Evolutionary conservation across 2,329 filamentous ascomycete genomes (phyloP).

Genomic region (Orbilia blumenaviensis): DNA sequence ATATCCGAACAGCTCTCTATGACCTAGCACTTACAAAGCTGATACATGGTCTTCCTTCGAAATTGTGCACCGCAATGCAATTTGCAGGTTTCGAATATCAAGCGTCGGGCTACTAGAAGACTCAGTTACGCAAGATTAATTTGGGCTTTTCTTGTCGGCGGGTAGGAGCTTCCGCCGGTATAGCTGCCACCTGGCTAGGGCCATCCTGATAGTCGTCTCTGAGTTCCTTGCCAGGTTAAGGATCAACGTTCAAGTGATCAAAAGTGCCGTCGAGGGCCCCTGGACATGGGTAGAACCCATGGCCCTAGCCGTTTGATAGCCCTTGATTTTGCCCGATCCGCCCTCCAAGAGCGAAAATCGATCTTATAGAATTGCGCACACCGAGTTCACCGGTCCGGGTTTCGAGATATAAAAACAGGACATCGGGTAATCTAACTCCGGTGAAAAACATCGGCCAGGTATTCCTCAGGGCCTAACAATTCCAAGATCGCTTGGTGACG

Average conservation of each 20-base stretch:
- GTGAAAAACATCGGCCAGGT: background rate
- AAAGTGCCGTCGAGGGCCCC: conserved; percentile 17
- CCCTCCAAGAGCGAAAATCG: conserved; percentile 18
- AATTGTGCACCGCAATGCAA: background rate
- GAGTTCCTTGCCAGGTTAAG: conserved; percentile 3
- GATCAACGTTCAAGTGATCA: conserved; percentile 41
- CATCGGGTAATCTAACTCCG: conserved; percentile 20
- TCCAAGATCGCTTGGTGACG: background rate
- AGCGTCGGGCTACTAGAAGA: background rate
- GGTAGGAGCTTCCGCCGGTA: conserved; percentile 12
- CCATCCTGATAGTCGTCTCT: background rate
- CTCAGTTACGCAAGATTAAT: conserved; percentile 27
- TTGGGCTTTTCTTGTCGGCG: conserved; percentile 21
- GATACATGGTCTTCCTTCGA: background rate
- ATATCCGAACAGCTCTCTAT: background rate
- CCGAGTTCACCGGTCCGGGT: conserved; percentile 21
- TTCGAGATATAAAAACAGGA: background rate
- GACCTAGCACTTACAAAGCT: background rate
- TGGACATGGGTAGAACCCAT: conserved; percentile 39
- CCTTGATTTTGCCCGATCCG: conserved; percentile 28
- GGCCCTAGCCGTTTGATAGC: conserved; percentile 41
- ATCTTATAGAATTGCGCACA: conserved; percentile 13
- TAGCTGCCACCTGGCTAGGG: background rate
- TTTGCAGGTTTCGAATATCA: conserved; percentile 13
- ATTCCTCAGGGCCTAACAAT: background rate